Evolutionary conservation across 148 eudicot genomes (phyloP), one percentile per base, ranked within the genome.

Genomic region (Cornus florida): DNA sequence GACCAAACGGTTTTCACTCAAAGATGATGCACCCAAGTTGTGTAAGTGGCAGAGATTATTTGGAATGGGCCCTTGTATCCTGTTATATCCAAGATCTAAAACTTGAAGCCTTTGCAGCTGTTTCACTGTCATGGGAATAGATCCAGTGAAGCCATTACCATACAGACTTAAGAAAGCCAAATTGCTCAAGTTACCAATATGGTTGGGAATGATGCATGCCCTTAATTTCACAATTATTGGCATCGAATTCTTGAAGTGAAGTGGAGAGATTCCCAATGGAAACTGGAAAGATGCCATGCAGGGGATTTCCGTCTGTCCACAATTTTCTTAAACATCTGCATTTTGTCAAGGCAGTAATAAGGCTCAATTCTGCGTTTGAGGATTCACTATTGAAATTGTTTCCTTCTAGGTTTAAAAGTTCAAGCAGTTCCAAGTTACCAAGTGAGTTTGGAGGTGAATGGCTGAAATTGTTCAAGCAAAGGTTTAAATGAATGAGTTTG

Each of bases 121-220:
- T 39, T 14, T 24, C 10, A 82, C 13, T 2, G 81, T 59, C 12
- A 13, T 31, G 3, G 85, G 85, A 24, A 82, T 78, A 6, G 17
- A 2, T n/a, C 85, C 85, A 24, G 38, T 77, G 24, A 84, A 72
- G 24, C 77, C 66, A 48, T 83, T 83, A 22, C 69, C 82, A 3
- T 1, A 0, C 14, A 83, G 72, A 71, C 6, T 14, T 46, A 82
- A 46, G 8, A 16, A 17, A 9, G 57, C n/a, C 31, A 82, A 43
- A 50, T 69, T 24, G 11, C 77, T 82, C 31, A 28, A 28, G 28
- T 28, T 28, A 28, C 28, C 28, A 28, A 28, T 28, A 28, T 28
- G 28, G 28, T 28, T 31, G 7, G 84, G 84, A 76, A 82, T 70
- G 7, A 16, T 6, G 7, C 84, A 28, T 28, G 28, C 28, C 84